Conservation (phyloP, 73 alveolate species). For the Paramecium sonneborni region DNA sequence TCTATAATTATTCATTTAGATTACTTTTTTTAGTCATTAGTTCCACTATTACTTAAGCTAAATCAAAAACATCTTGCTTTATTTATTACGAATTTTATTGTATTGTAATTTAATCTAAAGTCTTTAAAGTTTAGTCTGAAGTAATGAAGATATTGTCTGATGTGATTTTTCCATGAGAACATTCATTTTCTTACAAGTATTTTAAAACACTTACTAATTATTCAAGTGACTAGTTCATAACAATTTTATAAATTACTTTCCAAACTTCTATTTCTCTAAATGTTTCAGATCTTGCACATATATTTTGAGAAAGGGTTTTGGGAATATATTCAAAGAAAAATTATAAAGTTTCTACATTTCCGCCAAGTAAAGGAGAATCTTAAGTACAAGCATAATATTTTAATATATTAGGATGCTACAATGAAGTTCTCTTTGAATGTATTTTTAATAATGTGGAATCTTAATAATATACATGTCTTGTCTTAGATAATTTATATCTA, state of each 20-base stretch:
- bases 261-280: conserved; percentile 2
- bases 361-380: not conserved
- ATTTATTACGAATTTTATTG: not conserved
- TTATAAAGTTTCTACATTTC: not conserved
- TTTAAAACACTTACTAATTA: not conserved
- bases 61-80: not conserved
- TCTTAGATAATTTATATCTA: not conserved
- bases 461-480: not conserved
- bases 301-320: not conserved
- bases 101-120: not conserved
- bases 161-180: not conserved
- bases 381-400: not conserved
- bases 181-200: not conserved
- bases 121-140: not conserved
- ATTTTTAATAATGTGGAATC: not conserved
- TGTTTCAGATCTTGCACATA: not conserved
- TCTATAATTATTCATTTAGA: not conserved
- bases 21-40: not conserved
- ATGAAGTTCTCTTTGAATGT: not conserved
- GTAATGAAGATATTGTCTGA: not conserved
- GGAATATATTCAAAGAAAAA: not conserved
- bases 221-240: not conserved
- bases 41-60: not conserved
- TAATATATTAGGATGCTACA: not conserved
- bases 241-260: not conserved